Evolutionary conservation across 139 green algal species (phyloP).

Genomic region (Micractinium conductrix): DNA sequence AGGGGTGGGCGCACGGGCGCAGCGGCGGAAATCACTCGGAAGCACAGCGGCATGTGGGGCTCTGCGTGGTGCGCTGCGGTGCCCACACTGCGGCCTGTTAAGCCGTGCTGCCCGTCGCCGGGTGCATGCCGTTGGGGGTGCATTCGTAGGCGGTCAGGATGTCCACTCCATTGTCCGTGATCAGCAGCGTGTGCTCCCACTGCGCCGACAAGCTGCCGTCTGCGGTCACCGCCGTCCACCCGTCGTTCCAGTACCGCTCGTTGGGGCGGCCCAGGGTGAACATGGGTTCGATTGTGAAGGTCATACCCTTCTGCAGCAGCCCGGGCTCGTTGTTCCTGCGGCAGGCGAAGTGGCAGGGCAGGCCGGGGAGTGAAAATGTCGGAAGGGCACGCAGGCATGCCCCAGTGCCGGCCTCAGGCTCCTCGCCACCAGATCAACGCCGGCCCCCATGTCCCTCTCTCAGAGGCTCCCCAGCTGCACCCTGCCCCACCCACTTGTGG

Average conservation of each 20-base stretch:
- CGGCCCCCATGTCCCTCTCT: not conserved
- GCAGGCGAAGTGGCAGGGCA: not conserved
- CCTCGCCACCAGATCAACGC: not conserved
- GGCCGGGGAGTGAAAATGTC: too few species aligned
- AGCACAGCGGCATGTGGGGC: too few species aligned
- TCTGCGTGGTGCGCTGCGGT: too few species aligned
- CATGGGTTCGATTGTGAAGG: slow-evolving; percentile 99
- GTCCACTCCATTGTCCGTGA: not conserved
- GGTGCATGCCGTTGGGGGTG: too few species aligned
- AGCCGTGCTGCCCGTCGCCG: too few species aligned
- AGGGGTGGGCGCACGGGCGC: not conserved
- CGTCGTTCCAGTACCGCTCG: slow-evolving; percentile 83
- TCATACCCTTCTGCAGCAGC: slow-evolving; percentile 81
- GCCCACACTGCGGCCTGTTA: too few species aligned
- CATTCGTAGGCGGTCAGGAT: slow-evolving; percentile 2
- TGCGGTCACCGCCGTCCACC: slow-evolving; percentile 93
- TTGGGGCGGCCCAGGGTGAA: slow-evolving; percentile 70
- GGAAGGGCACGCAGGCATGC: not conserved
- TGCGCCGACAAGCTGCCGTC: slow-evolving; percentile 93
- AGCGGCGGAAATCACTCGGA: not conserved
- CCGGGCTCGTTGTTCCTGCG: slow-evolving; percentile 73
- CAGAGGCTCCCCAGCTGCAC: not conserved
- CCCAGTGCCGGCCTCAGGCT: not conserved
- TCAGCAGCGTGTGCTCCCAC: slow-evolving; percentile 96
- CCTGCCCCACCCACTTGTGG: slow-evolving; percentile 42